A percentile compares a stretch with the other conserved stretches of the same genome.
Conservation (phyloP, 495 filamentous ascomycete species). For the Astrothelium macrocarpum region DNA sequence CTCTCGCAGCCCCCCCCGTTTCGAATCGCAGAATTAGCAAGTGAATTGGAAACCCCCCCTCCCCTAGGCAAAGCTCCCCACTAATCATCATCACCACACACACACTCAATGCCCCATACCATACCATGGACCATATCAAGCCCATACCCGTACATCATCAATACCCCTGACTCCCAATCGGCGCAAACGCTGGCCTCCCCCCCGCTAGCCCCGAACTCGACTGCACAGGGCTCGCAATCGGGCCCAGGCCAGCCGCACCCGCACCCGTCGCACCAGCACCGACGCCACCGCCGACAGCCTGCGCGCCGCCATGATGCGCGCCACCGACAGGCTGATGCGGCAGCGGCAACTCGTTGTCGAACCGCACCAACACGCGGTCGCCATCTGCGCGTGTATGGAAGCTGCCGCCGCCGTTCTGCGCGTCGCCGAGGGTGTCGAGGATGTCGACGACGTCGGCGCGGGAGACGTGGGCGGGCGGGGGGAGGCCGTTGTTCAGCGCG, state of each 20-base stretch:
- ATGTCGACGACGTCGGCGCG: slow-evolving; percentile 75
- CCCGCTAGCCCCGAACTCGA: neutral
- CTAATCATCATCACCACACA: too few species aligned
- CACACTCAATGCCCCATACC: neutral
- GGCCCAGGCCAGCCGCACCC: neutral
- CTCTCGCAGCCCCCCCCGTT: too few species aligned
- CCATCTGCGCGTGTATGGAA: slow-evolving; percentile 54
- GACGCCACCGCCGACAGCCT: neutral
- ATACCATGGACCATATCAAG: too few species aligned
- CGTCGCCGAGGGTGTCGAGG: slow-evolving; percentile 82
- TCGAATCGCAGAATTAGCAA: too few species aligned
- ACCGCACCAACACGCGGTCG: slow-evolving; percentile 49
- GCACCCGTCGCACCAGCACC: neutral
- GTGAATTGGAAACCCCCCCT: too few species aligned
- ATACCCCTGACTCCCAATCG: slow-evolving; percentile 1
- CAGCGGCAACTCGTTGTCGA: slow-evolving; percentile 32
- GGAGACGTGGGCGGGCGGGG: slow-evolving; percentile 47
- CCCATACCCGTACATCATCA: too few species aligned
- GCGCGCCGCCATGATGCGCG: neutral
- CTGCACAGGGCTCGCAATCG: slow-evolving; percentile 4
- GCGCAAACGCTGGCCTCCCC: neutral
- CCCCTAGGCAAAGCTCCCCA: too few species aligned
- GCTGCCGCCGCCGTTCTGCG: slow-evolving; percentile 77
- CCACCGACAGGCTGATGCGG: neutral
- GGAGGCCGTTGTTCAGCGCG: slow-evolving; percentile 53